These are phyloP conservation scores for Bacidia gigantensis DNA, from an alignment of 495 filamentous ascomycete species.

Conservation along the genomic window DNA sequence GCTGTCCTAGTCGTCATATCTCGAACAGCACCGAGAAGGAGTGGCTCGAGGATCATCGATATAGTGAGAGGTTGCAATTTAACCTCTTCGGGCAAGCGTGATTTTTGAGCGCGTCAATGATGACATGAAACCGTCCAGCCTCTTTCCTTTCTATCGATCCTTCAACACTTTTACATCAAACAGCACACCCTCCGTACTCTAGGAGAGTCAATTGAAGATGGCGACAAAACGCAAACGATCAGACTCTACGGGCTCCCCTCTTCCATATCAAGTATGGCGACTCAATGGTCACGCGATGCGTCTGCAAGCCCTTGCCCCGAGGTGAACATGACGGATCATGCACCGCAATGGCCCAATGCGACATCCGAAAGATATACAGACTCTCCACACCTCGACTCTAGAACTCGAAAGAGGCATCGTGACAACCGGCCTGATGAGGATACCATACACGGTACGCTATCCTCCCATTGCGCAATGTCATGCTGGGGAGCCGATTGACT, in stretches of 20 bases:
- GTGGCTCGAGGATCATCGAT: no score
- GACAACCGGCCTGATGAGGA: conserved; percentile 35
- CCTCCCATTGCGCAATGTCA: not conserved
- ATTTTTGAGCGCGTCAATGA: not conserved
- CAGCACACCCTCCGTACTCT: no score
- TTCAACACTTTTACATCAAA: no score
- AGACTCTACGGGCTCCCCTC: conserved; percentile 25
- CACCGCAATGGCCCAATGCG: not conserved
- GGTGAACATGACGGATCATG: conserved; percentile 8
- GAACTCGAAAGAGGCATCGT: conserved; percentile 39
- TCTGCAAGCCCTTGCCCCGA: conserved; percentile 11
- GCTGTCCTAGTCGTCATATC: conserved; percentile 51
- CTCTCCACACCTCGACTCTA: conserved; percentile 33
- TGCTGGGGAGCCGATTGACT: not conserved
- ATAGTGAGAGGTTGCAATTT: not conserved
- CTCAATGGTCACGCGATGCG: conserved; percentile 18
- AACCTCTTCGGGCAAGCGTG: not conserved
- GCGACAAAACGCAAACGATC: conserved; percentile 40
- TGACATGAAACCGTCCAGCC: not conserved
- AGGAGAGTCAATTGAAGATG: no score
- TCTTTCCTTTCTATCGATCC: not conserved
- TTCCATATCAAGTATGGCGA: conserved; percentile 22
- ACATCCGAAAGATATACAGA: conserved; percentile 4
- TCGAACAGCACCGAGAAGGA: not conserved
- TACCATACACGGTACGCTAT: conserved; percentile 28